A percentile compares a stretch with the other conserved stretches of the same genome.
These are phyloP conservation scores for Lentithecium fluviatile DNA, from an alignment of 495 filamentous ascomycete species.

Conservation along the genomic window DNA sequence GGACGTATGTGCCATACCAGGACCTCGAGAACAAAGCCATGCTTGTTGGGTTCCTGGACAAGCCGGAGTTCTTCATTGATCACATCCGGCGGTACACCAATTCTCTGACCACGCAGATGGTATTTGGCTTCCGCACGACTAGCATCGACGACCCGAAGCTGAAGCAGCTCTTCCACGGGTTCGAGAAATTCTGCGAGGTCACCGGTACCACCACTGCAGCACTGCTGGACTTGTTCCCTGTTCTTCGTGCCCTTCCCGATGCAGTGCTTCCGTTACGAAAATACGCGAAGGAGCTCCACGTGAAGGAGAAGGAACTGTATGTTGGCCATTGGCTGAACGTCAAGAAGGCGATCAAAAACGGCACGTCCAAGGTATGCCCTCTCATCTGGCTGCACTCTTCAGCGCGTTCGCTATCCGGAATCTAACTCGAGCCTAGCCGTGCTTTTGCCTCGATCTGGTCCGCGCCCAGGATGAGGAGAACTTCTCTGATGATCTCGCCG, in stretches of 20 bases:
- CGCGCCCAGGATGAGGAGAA: background rate
- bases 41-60: conserved; percentile 47
- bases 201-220: conserved; percentile 47
- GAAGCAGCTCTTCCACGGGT: conserved; percentile 53
- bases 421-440: background rate
- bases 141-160: conserved; percentile 53
- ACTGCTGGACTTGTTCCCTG: conserved; percentile 49
- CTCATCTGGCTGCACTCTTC: conserved; percentile 13
- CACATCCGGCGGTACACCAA: conserved; percentile 56
- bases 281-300: conserved; percentile 36
- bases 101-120: conserved; percentile 56
- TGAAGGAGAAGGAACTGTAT: conserved; percentile 42
- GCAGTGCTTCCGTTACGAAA: conserved; percentile 41
- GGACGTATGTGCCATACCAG: conserved; percentile 52
- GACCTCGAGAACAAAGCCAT: conserved; percentile 53
- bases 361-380: conserved; percentile 31
- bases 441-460: conserved; percentile 13
- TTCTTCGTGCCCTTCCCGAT: conserved; percentile 47
- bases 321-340: conserved; percentile 44
- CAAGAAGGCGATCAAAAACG: conserved; percentile 40
- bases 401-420: background rate
- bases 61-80: conserved; percentile 45
- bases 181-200: conserved; percentile 48
- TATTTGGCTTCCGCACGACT: conserved; percentile 51
- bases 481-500: conserved; percentile 11